These are phyloP conservation scores for Centaurea solstitialis DNA, from an alignment of 129 eudicot genomes.

Conservation along the genomic window DNA sequence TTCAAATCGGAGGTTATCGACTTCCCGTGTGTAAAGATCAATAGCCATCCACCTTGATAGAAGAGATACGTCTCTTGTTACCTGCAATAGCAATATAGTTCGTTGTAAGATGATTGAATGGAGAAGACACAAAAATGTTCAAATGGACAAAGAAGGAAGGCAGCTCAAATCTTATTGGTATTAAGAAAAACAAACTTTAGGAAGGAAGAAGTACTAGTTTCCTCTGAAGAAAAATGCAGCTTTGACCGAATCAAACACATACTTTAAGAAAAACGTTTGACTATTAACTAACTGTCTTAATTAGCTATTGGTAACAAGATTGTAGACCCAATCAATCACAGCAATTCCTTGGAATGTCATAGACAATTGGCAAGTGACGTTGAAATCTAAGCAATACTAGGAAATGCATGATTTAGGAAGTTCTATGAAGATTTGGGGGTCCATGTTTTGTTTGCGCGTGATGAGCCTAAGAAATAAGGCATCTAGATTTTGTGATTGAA, in stretches of 20 bases:
- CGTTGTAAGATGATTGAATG: not conserved
- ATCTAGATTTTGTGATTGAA: not conserved
- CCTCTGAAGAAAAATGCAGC: not conserved
- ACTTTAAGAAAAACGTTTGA: not conserved
- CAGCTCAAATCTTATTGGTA: not conserved
- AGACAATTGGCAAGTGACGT: not conserved
- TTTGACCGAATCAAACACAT: not conserved
- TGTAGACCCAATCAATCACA: not conserved
- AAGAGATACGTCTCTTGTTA: slow-evolving; percentile 87
- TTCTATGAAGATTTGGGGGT: not conserved
- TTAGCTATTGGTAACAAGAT: not conserved
- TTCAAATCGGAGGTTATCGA: slow-evolving; percentile 88
- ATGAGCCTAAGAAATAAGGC: not conserved
- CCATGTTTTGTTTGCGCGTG: not conserved
- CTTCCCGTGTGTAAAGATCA: slow-evolving; percentile 92
- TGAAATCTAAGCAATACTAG: not conserved
- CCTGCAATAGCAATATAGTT: slow-evolving; percentile 50
- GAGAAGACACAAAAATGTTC: not conserved
- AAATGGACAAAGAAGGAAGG: not conserved
- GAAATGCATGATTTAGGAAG: not conserved
- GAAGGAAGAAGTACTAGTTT: not conserved
- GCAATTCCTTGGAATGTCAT: not conserved
- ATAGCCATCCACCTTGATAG: slow-evolving; percentile 97
- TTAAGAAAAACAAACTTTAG: not conserved
- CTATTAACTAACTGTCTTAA: not conserved